These are phyloP conservation scores for Hypoxylon sp. DNA, from an alignment of 2,329 filamentous ascomycete genomes.

Conservation along the genomic window DNA sequence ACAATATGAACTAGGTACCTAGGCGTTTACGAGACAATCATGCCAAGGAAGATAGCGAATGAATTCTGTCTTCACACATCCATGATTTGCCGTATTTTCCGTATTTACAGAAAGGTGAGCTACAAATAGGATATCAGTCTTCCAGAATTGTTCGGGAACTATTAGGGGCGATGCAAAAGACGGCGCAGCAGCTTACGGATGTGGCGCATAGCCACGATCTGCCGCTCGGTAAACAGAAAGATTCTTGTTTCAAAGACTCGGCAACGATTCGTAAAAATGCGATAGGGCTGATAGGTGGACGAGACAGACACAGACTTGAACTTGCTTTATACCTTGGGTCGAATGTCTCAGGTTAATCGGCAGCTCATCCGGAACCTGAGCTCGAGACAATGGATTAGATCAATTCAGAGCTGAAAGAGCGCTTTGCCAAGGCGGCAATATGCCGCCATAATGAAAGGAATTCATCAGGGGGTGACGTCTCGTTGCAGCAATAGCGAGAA, in stretches of 20 bases:
- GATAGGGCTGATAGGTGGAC: slow-evolving; percentile 30
- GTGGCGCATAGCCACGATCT: slow-evolving; percentile 31
- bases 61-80: too few relatives aligned
- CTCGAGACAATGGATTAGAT: background rate
- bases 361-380: slow-evolving; percentile 2
- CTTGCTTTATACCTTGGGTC: slow-evolving; percentile 8
- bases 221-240: slow-evolving; percentile 1
- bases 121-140: slow-evolving; percentile 19
- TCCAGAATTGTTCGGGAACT: slow-evolving; percentile 31
- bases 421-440: slow-evolving; percentile 25
- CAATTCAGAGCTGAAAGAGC: slow-evolving; percentile 13
- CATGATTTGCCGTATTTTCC: too few relatives aligned
- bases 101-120: slow-evolving; percentile 15
- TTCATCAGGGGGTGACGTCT: slow-evolving; percentile 29
- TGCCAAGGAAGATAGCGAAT: too few relatives aligned
- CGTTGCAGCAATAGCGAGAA: slow-evolving; percentile 17
- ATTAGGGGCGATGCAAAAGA: slow-evolving; percentile 4
- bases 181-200: slow-evolving; percentile 11
- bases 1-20: too few relatives aligned
- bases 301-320: slow-evolving; percentile 2
- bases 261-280: slow-evolving; percentile 6
- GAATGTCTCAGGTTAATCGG: slow-evolving; percentile 14
- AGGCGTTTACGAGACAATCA: too few relatives aligned
- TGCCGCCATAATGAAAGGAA: slow-evolving; percentile 26
- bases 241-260: slow-evolving; percentile 2